Percentiles rank a stretch among this genome's conserved stretches.
Evolutionary conservation across 495 filamentous ascomycete species (phyloP).

Genomic region (Aspergillus nanangensis): DNA sequence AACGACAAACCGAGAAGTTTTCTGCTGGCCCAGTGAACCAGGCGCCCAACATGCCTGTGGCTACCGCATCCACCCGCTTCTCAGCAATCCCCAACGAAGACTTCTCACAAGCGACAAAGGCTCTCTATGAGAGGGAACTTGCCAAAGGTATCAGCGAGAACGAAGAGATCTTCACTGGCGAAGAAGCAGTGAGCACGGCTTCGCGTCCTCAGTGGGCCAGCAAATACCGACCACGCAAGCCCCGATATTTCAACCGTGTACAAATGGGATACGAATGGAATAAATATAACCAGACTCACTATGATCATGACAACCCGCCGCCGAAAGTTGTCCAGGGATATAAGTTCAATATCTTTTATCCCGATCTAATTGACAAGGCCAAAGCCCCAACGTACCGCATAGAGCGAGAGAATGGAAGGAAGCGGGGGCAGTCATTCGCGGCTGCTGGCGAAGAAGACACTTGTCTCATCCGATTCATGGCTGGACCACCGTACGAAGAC

Average conservation of each 20-base stretch:
- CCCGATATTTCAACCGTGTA: slow-evolving; percentile 94
- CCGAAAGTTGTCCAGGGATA: slow-evolving; percentile 98
- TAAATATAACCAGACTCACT: slow-evolving; percentile 99
- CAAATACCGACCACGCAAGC: slow-evolving; percentile 90
- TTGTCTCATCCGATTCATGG: slow-evolving; percentile 92
- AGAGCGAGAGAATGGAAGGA: slow-evolving; percentile 83
- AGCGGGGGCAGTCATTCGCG: slow-evolving; percentile 86
- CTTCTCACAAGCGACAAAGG: slow-evolving; percentile 87
- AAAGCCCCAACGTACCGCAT: slow-evolving; percentile 95
- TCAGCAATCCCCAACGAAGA: slow-evolving; percentile 73
- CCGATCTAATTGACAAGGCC: slow-evolving; percentile 92
- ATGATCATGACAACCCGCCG: slow-evolving; percentile 97
- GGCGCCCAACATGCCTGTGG: slow-evolving; percentile 25
- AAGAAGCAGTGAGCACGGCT: slow-evolving; percentile 69
- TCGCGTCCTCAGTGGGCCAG: slow-evolving; percentile 76
- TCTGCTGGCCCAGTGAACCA: slow-evolving; percentile 30
- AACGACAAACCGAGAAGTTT: slow-evolving; percentile 45
- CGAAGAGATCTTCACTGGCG: slow-evolving; percentile 92
- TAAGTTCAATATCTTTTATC: slow-evolving; percentile 99
- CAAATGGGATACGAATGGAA: slow-evolving; percentile 99
- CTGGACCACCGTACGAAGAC: slow-evolving; percentile 94
- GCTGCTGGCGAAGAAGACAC: slow-evolving; percentile 98
- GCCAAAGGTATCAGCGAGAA: slow-evolving; percentile 88
- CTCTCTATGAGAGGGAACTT: slow-evolving; percentile 87
- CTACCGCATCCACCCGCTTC: slow-evolving; percentile 62